These are phyloP conservation scores for Xylaria multiplex DNA, from an alignment of 2,329 filamentous ascomycete species.

Conservation along the genomic window DNA sequence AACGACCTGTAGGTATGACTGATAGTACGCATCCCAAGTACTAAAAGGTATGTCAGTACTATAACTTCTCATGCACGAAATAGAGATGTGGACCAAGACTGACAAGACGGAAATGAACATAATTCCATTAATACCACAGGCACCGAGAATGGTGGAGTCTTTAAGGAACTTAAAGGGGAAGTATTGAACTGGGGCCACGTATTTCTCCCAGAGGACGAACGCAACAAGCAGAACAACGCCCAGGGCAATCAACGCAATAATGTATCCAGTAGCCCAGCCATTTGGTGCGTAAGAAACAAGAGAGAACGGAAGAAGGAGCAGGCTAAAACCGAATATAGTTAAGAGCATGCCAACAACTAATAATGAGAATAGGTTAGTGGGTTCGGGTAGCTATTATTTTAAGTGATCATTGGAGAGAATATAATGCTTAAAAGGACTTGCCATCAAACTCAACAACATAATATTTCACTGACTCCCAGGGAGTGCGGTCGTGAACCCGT, in stretches of 20 bases:
- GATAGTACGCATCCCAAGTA: slow-evolving; percentile 24
- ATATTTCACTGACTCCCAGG: slow-evolving; percentile 58
- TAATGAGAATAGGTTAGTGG: not conserved
- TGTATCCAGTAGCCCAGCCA: slow-evolving; percentile 23
- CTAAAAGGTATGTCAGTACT: slow-evolving; percentile 1
- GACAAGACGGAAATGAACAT: slow-evolving; percentile 21
- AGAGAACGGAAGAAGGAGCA: slow-evolving; percentile 18
- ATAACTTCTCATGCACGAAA: not conserved
- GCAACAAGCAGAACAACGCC: slow-evolving; percentile 12
- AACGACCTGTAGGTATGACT: slow-evolving; percentile 25
- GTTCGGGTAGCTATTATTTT: not conserved
- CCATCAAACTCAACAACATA: slow-evolving; percentile 70
- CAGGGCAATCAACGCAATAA: slow-evolving; percentile 21
- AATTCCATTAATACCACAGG: slow-evolving; percentile 13
- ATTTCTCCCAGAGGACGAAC: slow-evolving; percentile 25
- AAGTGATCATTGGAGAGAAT: not conserved
- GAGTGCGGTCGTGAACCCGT: slow-evolving; percentile 52
- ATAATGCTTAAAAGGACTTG: slow-evolving; percentile 32
- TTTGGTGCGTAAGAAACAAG: slow-evolving; percentile 8
- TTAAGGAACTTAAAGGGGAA: slow-evolving; percentile 24
- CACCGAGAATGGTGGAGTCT: slow-evolving; percentile 18
- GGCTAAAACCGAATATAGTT: slow-evolving; percentile 56
- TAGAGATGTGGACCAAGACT: not conserved
- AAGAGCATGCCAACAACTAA: slow-evolving; percentile 62
- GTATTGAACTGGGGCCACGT: slow-evolving; percentile 16